These are phyloP conservation scores for Annona squamosa DNA, from an alignment of 164 flowering plant species.

Conservation along the genomic window DNA sequence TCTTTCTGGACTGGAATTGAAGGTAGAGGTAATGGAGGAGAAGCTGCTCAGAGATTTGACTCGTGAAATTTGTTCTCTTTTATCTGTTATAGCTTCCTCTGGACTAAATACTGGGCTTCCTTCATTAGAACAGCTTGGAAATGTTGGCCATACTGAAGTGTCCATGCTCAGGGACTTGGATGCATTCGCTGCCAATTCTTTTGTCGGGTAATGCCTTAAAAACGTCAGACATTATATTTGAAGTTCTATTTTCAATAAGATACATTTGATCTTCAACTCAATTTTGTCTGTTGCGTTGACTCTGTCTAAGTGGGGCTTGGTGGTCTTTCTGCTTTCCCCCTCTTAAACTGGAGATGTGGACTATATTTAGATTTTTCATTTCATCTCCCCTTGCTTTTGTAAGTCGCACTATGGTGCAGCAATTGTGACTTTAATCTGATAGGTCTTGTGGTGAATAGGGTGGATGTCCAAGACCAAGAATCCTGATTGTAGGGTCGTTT, in stretches of 20 bases:
- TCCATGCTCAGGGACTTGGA: conserved; percentile 59
- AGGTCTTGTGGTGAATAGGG: neutral
- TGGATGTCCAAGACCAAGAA: neutral
- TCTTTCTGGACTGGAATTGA: conserved; percentile 54
- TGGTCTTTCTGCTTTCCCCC: neutral
- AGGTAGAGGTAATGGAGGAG: conserved; percentile 95
- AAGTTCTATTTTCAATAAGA: neutral
- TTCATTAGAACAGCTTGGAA: conserved; percentile 63
- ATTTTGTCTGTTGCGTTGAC: neutral
- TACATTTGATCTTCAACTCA: neutral
- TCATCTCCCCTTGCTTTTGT: neutral
- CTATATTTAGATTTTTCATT: neutral
- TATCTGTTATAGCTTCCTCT: conserved; percentile 68
- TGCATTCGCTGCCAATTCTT: conserved; percentile 53
- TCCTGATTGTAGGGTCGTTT: neutral
- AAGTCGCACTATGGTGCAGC: neutral
- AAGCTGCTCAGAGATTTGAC: conserved; percentile 81
- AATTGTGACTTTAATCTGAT: neutral
- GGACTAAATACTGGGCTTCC: conserved; percentile 68
- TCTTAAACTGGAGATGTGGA: neutral
- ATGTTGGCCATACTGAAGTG: conserved; percentile 40
- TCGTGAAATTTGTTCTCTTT: conserved; percentile 74
- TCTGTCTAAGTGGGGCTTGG: neutral
- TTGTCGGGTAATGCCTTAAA: conserved; percentile 59
- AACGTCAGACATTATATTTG: neutral